Evolutionary conservation across 345 rosid species (phyloP).

Genomic region (Sisymbrium irio): DNA sequence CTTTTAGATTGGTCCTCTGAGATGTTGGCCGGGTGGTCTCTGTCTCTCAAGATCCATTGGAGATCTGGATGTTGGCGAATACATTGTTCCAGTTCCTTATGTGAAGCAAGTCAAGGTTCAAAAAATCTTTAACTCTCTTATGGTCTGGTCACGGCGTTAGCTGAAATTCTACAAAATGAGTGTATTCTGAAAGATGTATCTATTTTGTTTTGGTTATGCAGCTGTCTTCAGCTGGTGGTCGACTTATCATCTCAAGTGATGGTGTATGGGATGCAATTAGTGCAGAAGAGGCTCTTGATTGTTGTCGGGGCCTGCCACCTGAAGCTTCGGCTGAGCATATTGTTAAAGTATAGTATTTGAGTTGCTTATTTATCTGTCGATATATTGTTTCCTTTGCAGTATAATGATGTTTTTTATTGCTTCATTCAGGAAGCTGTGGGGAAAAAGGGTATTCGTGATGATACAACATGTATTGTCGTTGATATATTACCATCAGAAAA

Average conservation of each 20-base stretch:
- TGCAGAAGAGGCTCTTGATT: conserved; percentile 79
- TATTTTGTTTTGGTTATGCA: conserved; percentile 38
- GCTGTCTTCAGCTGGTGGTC: conserved; percentile 90
- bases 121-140: conserved; percentile 7
- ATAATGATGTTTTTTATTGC: conserved; percentile 20
- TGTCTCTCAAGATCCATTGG: conserved; percentile 99
- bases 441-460: conserved; percentile 89
- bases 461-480: conserved; percentile 95
- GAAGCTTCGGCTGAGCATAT: conserved; percentile 92
- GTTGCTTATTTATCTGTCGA: background rate
- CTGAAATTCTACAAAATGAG: background rate
- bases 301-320: conserved; percentile 86
- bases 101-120: conserved; percentile 97
- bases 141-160: background rate
- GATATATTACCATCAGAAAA: conserved; percentile 85
- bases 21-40: conserved; percentile 99
- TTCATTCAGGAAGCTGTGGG: conserved; percentile 76
- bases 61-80: conserved; percentile 94
- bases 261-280: conserved; percentile 98
- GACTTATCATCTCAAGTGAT: conserved; percentile 89
- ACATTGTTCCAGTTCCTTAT: conserved; percentile 95
- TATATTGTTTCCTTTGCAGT: conserved; percentile 1
- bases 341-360: conserved; percentile 61
- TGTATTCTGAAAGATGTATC: background rate
- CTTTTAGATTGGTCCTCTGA: conserved; percentile 88